Conservation (phyloP, 108 stramenopile species). For the Stephanodiscus minutulus region DNA sequence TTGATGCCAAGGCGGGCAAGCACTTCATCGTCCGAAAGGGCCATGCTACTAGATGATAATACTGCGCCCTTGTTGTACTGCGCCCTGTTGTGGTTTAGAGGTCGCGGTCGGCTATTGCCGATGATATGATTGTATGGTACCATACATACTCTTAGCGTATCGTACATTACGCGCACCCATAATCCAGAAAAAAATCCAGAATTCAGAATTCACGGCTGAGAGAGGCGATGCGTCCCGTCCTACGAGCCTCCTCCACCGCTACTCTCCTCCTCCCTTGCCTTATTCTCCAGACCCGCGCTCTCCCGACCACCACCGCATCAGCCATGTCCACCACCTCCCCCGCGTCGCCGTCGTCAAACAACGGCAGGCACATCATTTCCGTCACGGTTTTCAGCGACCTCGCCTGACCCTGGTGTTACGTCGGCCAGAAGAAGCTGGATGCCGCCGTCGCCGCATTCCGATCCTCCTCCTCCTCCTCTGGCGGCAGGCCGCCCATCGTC, state of each 20-base stretch:
- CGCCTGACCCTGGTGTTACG: conserved; percentile 85
- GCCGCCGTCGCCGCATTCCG: conserved; percentile 55
- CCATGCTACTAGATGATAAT: too few relatives aligned
- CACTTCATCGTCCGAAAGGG: conserved; percentile 13
- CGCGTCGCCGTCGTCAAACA: not conserved
- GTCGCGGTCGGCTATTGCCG: too few relatives aligned
- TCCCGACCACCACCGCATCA: not conserved
- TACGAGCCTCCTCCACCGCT: too few relatives aligned
- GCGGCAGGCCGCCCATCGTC: conserved; percentile 25
- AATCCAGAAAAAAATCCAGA: too few relatives aligned
- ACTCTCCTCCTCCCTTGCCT: not conserved
- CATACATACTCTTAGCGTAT: too few relatives aligned
- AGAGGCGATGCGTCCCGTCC: too few relatives aligned
- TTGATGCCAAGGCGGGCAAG: conserved; percentile 27
- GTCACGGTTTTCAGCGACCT: conserved; percentile 68
- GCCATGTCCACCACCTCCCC: conserved; percentile 14
- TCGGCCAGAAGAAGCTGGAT: conserved; percentile 69
- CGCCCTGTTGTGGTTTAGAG: too few relatives aligned
- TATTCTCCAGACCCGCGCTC: not conserved
- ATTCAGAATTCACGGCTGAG: too few relatives aligned
- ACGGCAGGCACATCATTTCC: conserved; percentile 12
- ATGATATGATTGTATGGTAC: too few relatives aligned
- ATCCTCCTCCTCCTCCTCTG: conserved; percentile 17
- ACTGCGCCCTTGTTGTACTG: too few relatives aligned
- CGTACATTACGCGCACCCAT: too few relatives aligned